These are phyloP conservation scores for Boletus semigastroideus DNA, from an alignment of 1,284 basidiomycete genomes.

Conservation along the genomic window DNA sequence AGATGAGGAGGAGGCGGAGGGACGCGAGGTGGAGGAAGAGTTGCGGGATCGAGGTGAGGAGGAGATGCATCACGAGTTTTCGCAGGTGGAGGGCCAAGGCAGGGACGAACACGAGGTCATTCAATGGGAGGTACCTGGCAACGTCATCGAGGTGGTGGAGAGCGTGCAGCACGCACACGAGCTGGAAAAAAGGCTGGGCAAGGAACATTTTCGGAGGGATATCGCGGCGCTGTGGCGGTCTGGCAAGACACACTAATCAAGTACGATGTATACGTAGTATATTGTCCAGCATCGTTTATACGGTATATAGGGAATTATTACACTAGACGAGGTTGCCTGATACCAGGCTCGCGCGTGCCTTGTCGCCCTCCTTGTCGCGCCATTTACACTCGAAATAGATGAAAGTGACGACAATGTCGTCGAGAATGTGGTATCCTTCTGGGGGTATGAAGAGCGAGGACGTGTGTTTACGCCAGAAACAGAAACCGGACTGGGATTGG, in stretches of 20 bases:
- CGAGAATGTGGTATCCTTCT: conserved; percentile 31
- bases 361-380: conserved; percentile 26
- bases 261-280: too few relatives aligned
- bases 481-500: conserved; percentile 19
- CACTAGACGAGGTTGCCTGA: conserved; percentile 9
- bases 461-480: conserved; percentile 18
- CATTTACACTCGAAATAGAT: conserved; percentile 35
- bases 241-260: too few relatives aligned
- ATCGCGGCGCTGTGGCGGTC: conserved; percentile 16
- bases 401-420: conserved; percentile 38
- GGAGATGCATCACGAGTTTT: conserved; percentile 16
- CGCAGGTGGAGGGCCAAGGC: not conserved
- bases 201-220: conserved; percentile 4
- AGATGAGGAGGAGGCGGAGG: conserved; percentile 6
- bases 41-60: not conserved
- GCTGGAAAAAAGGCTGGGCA: conserved; percentile 20
- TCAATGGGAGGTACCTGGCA: not conserved
- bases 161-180: conserved; percentile 8
- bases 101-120: too few relatives aligned
- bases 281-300: not conserved
- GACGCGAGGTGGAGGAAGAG: conserved; percentile 15
- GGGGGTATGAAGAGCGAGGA: conserved; percentile 30
- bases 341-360: conserved; percentile 9
- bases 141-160: not conserved
- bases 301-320: too few relatives aligned